A percentile compares a stretch with the other conserved stretches of the same genome.
phyloP scores from a whole-genome alignment of 768 basidiomycete genomes.

The Krasilnikovozyma curviuscula region DNA sequence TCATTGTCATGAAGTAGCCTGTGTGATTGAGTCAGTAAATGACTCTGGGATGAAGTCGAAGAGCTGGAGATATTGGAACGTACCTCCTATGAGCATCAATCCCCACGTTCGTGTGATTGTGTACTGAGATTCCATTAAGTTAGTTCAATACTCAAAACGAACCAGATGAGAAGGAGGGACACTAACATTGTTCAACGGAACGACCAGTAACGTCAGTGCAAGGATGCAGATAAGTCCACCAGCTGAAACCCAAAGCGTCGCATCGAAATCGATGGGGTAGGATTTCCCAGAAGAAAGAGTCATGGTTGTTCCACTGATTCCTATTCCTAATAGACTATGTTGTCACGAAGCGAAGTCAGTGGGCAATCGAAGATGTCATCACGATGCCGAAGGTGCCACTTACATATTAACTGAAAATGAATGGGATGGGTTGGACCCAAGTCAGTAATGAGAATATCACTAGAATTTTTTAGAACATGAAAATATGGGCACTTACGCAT shows the following conservation, averaged over 20 bases:
- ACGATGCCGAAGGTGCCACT: slow-evolving; percentile 14
- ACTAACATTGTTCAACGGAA: slow-evolving; percentile 73
- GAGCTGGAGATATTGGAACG: too few species aligned
- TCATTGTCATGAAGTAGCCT: too few species aligned
- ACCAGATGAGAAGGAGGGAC: too few species aligned
- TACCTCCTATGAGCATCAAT: too few species aligned
- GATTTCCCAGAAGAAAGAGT: slow-evolving; percentile 43
- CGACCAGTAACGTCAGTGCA: slow-evolving; percentile 51
- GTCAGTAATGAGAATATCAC: background rate
- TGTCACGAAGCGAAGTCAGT: slow-evolving; percentile 19
- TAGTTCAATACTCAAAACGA: too few species aligned
- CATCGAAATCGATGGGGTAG: slow-evolving; percentile 56
- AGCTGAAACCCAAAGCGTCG: slow-evolving; percentile 64
- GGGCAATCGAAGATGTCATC: background rate
- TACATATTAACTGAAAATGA: background rate
- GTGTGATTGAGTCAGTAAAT: too few species aligned
- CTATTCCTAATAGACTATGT: slow-evolving; percentile 44
- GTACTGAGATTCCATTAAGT: too few species aligned
- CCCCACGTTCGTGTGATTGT: too few species aligned
- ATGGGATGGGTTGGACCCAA: slow-evolving; percentile 9
- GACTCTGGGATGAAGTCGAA: too few species aligned
- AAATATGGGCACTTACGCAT: slow-evolving; percentile 71
- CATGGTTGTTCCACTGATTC: slow-evolving; percentile 74
- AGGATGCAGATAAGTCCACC: slow-evolving; percentile 61
- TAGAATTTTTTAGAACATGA: background rate